These are phyloP conservation scores for Hemisphaericaspora lyxosophila DNA, from an alignment of 1,139 yeast genomes.

Conservation along the genomic window DNA sequence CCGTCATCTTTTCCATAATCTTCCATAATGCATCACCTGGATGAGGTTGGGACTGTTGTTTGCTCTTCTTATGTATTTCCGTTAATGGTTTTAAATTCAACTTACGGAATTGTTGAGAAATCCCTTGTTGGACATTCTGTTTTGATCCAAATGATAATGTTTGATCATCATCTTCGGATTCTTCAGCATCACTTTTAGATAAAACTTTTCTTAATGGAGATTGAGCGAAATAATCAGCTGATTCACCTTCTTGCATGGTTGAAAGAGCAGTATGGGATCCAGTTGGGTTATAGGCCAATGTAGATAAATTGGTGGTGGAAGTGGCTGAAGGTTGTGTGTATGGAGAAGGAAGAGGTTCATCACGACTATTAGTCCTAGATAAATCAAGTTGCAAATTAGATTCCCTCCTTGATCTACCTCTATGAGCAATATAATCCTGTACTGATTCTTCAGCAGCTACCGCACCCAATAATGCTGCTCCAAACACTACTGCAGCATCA, in stretches of 20 bases:
- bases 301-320: constrained; percentile 58
- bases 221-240: constrained; percentile 47
- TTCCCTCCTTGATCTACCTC: constrained; percentile 41
- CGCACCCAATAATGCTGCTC: constrained; percentile 92
- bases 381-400: constrained; percentile 34
- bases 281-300: constrained; percentile 49
- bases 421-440: constrained; percentile 32
- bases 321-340: constrained; percentile 76
- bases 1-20: constrained; percentile 80
- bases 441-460: constrained; percentile 74
- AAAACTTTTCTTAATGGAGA: constrained; percentile 7
- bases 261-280: constrained; percentile 48
- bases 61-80: constrained; percentile 19
- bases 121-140: constrained; percentile 49
- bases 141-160: constrained; percentile 62
- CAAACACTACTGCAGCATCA: constrained; percentile 96
- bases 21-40: constrained; percentile 57
- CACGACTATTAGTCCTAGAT: constrained; percentile 14
- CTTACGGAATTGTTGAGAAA: constrained; percentile 38
- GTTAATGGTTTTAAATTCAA: constrained; percentile 44
- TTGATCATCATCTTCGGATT: constrained; percentile 43
- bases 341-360: constrained; percentile 54
- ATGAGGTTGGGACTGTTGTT: constrained; percentile 11
- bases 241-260: constrained; percentile 45
- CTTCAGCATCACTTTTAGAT: constrained; percentile 20